Conservation (phyloP, 148 eudicot genomes). For the Diospyros lotus region DNA sequence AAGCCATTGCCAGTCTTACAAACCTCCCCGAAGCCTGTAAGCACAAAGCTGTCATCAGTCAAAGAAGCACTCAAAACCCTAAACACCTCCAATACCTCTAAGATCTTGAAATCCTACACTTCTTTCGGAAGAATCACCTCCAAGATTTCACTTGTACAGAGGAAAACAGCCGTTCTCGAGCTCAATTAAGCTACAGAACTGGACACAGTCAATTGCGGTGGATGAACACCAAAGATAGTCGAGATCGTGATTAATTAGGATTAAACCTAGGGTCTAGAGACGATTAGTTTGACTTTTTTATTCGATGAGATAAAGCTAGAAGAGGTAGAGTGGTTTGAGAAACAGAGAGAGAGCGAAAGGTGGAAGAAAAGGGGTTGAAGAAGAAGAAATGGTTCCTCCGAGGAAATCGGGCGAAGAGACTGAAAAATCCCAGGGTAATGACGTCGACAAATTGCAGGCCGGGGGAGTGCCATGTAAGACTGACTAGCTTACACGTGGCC, state of each 20-base stretch:
- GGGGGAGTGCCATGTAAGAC: constrained; percentile 13
- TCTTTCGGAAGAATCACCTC: not conserved
- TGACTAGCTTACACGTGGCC: not conserved
- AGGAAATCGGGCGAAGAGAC: not conserved
- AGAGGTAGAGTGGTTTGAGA: not conserved
- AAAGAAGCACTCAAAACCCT: not conserved
- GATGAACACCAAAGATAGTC: not conserved
- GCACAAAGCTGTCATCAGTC: not conserved
- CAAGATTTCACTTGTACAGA: not conserved
- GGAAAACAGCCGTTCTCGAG: not conserved
- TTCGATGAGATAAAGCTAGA: too few relatives aligned
- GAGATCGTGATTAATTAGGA: not conserved
- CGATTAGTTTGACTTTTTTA: not conserved
- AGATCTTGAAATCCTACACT: not conserved
- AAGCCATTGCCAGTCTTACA: not conserved
- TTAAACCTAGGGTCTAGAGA: not conserved
- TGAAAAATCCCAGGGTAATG: not conserved
- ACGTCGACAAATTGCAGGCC: constrained; percentile 20
- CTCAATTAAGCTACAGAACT: not conserved
- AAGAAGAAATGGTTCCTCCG: not conserved
- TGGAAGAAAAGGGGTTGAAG: not conserved
- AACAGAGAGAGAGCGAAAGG: not conserved
- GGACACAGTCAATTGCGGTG: not conserved
- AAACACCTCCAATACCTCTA: not conserved
- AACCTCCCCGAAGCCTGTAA: not conserved